Base-by-base conservation (phyloP, 1,284 basidiomycete species). In the Termitomyces sp. region DNA sequence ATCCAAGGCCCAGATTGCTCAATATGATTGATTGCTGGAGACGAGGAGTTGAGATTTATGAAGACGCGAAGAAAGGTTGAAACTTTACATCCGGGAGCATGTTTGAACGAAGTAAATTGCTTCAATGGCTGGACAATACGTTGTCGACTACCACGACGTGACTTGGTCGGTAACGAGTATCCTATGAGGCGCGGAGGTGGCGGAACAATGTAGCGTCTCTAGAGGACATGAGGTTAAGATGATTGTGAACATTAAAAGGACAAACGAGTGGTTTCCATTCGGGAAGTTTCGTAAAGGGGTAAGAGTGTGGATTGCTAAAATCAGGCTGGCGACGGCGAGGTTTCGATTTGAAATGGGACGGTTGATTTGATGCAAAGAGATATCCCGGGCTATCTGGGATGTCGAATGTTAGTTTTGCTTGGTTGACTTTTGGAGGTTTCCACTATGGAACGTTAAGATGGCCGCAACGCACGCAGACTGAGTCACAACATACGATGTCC, bases 11-110 rank as follows among this genome's bases (percentile, higher is more conserved):
- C 64, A 7, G 57, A 61, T 49, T 79, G 77, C 12, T 73, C 65
- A 19, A 79, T 69, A 43, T 65, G 73, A 53, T 72, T 76, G 51
- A 80, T 68, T 26, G 69, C 77, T 79, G 38, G 38, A 28, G 6
- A 17, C 36, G 13, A 28, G 42, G 19, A 17, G 30, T 13, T 30
- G 10, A n/a, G 19, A 30, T 8, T n/a, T 17, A 15, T 31, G 26
- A 19, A 55, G 38, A 26, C 30, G 13, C 10, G 2, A n/a, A 30
- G 34, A 46, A 21, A 21, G 10, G 12, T 1, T 38, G 39, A 44
- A 21, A 19, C 46, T 54, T 45, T 54, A 67, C 62, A 63, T 53
- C 70, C 72, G 2, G 72, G 65, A 2, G 70, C 64, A 44, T 63
- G 57, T 55, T 69, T 68, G 50, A 70, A 67, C 1, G 64, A 62